These are phyloP conservation scores for Cydonia oblonga DNA, from an alignment of 331 rosid species.

Conservation along the genomic window DNA sequence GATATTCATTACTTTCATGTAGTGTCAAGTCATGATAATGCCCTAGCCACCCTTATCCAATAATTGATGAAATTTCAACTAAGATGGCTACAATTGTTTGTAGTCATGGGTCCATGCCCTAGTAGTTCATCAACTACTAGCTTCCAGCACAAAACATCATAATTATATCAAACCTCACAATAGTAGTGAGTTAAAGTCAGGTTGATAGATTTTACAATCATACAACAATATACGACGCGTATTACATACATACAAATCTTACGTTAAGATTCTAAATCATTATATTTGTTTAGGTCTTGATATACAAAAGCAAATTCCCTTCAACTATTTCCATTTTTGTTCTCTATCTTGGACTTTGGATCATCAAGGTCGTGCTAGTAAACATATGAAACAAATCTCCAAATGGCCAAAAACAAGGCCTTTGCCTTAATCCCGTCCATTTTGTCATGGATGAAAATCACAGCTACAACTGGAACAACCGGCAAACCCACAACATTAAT, in stretches of 20 bases:
- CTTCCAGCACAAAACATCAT: not conserved
- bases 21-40: not conserved
- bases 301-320: not conserved
- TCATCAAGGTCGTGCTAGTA: conserved; percentile 56
- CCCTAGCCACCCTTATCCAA: not conserved
- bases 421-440: conserved; percentile 50
- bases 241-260: too few species aligned
- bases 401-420: conserved; percentile 50
- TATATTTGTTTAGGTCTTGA: not conserved
- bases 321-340: not conserved
- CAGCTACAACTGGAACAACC: conserved; percentile 47
- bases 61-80: not conserved
- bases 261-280: too few species aligned
- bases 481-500: conserved; percentile 47
- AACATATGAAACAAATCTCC: conserved; percentile 53
- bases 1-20: not conserved
- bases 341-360: not conserved
- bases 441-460: conserved; percentile 40
- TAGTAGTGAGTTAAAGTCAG: not conserved
- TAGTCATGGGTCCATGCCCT: not conserved
- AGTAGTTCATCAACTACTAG: not conserved
- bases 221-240: not conserved
- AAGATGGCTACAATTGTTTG: not conserved
- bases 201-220: too few species aligned
- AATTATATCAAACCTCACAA: too few species aligned